A percentile compares a stretch with the other conserved stretches of the same genome.
These are phyloP conservation scores for Solanum neorickii DNA, from an alignment of 257 asterid genomes.

Conservation along the genomic window DNA sequence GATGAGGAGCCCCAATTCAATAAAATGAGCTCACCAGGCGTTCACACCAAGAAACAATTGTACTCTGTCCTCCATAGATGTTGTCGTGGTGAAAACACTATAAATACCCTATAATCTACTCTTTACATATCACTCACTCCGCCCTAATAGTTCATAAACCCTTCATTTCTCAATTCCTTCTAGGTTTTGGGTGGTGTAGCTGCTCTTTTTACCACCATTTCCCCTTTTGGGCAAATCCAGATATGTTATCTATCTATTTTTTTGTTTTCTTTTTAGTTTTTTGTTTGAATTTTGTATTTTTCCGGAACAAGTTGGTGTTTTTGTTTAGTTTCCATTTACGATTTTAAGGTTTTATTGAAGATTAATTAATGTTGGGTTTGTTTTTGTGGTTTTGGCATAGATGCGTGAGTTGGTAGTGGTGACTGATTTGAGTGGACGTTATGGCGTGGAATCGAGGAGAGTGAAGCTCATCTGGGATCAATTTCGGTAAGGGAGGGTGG, in stretches of 20 bases:
- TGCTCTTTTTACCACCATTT: background rate
- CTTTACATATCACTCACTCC: background rate
- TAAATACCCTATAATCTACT: background rate
- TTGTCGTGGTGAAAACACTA: too few species aligned
- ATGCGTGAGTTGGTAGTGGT: background rate
- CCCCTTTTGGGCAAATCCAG: background rate
- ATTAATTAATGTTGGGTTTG: background rate
- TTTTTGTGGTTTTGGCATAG: background rate
- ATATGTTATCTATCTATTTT: background rate
- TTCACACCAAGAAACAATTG: too few species aligned
- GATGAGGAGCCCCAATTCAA: too few species aligned
- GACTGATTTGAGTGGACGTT: conserved; percentile 1
- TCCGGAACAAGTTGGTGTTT: background rate
- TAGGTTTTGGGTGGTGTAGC: background rate
- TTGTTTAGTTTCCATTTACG: conserved; percentile 1
- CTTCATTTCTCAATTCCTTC: background rate
- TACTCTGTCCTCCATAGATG: too few species aligned
- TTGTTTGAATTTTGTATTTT: background rate
- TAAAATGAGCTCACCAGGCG: too few species aligned
- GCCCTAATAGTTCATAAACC: background rate
- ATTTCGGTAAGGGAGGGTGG: conserved; percentile 11
- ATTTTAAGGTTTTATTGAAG: conserved; percentile 5
- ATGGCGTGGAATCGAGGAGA: conserved; percentile 36
- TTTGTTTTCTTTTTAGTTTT: background rate
- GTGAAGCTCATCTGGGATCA: conserved; percentile 1